These are phyloP conservation scores for Trifolium repens DNA, from an alignment of 306 rosid species.

Conservation along the genomic window DNA sequence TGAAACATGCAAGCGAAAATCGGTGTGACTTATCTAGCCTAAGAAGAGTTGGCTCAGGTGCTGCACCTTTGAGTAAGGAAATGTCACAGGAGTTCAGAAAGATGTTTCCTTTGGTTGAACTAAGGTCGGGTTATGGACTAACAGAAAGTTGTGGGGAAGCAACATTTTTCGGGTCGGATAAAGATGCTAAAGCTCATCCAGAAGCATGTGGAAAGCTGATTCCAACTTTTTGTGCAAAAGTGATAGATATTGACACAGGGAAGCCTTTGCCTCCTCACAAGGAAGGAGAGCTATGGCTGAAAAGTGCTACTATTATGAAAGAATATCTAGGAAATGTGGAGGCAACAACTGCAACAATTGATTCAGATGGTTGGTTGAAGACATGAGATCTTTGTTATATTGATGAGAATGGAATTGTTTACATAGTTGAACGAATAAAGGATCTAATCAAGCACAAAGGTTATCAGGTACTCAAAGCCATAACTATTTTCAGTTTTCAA, in stretches of 20 bases:
- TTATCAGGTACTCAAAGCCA: constrained; percentile 65
- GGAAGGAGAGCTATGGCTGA: constrained; percentile 85
- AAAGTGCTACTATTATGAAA: constrained; percentile 76
- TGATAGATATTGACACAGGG: constrained; percentile 65
- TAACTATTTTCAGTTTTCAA: constrained; percentile 31
- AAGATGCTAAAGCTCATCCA: constrained; percentile 55
- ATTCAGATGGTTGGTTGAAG: constrained; percentile 72
- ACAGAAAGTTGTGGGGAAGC: constrained; percentile 75
- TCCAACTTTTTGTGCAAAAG: constrained; percentile 71
- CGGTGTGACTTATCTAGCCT: constrained; percentile 61
- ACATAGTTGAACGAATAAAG: constrained; percentile 75
- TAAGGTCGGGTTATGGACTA: constrained; percentile 83
- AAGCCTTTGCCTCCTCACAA: constrained; percentile 63
- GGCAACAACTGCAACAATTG: constrained; percentile 68
- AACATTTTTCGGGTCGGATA: constrained; percentile 50
- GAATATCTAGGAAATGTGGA: constrained; percentile 73
- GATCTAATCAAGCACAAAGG: constrained; percentile 94
- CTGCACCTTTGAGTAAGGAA: constrained; percentile 87
- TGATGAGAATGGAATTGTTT: constrained; percentile 71
- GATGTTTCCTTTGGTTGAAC: constrained; percentile 84
- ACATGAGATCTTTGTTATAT: constrained; percentile 88
- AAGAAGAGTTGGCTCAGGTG: constrained; percentile 74
- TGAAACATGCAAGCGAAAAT: constrained; percentile 55
- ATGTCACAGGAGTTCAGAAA: constrained; percentile 59
- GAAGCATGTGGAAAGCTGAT: constrained; percentile 65